These are phyloP conservation scores for Solanum ossicruentum DNA, from an alignment of 257 asterid genomes.

Conservation along the genomic window DNA sequence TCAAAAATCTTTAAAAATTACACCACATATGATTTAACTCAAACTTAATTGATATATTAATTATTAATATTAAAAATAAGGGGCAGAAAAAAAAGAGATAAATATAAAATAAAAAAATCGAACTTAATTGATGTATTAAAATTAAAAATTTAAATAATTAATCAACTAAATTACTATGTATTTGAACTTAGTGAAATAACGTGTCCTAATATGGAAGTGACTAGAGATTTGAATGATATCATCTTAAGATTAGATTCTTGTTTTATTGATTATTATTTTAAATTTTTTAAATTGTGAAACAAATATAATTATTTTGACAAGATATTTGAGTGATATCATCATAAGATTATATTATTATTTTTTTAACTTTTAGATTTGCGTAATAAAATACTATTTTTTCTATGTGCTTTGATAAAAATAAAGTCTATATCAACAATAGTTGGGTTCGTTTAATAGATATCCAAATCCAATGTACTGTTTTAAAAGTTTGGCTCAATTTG, in stretches of 20 bases:
- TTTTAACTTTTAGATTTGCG: background rate
- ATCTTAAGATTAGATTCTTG: background rate
- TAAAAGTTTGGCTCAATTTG: background rate
- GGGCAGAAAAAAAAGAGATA: too few relatives aligned
- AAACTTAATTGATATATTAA: too few relatives aligned
- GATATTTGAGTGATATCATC: background rate
- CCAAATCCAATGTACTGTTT: background rate
- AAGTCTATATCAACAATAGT: background rate
- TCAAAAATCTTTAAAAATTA: background rate
- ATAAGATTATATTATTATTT: background rate
- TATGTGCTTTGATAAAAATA: background rate
- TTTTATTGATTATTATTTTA: background rate
- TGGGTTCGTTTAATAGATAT: background rate
- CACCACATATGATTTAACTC: background rate
- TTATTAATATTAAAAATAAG: too few relatives aligned
- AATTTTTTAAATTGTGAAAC: background rate
- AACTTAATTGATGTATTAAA: too few relatives aligned
- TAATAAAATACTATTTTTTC: background rate
- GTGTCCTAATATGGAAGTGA: background rate
- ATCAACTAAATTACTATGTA: background rate
- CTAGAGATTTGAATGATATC: background rate
- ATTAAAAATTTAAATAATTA: background rate
- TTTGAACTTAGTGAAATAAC: background rate
- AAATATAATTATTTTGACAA: background rate
- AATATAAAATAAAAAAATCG: too few relatives aligned